Conservation (phyloP, 2,329 filamentous ascomycete genomes). For the Metarhizium humberi region DNA sequence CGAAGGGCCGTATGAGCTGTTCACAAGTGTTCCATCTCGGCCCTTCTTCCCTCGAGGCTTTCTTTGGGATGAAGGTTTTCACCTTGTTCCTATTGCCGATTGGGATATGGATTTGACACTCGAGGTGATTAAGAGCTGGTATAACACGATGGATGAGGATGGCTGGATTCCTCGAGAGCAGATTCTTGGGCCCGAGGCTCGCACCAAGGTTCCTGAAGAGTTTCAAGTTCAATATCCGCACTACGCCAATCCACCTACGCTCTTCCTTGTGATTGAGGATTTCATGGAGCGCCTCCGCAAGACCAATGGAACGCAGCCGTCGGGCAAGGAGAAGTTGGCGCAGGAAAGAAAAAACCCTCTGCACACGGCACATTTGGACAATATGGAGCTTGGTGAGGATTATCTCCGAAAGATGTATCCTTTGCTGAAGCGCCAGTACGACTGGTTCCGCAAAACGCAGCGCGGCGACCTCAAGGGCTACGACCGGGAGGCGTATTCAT, state of each 20-base stretch:
- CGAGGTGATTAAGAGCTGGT: constrained; percentile 92
- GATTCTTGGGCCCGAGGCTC: constrained; percentile 83
- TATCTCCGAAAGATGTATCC: constrained; percentile 77
- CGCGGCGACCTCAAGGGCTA: constrained; percentile 83
- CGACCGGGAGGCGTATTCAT: constrained; percentile 78
- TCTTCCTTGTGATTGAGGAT: constrained; percentile 79
- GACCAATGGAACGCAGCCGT: constrained; percentile 36
- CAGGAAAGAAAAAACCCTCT: constrained; percentile 31
- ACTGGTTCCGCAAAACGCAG: constrained; percentile 93
- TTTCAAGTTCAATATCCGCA: constrained; percentile 96
- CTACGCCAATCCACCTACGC: constrained; percentile 91
- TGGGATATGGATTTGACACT: constrained; percentile 86
- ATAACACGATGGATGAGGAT: constrained; percentile 89
- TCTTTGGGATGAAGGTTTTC: constrained; percentile 97
- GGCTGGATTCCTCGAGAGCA: constrained; percentile 97
- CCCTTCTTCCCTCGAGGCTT: constrained; percentile 97
- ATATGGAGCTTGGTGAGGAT: constrained; percentile 55
- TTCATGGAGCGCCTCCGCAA: constrained; percentile 71
- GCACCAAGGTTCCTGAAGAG: constrained; percentile 86
- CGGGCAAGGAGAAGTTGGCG: constrained; percentile 33
- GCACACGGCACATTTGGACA: constrained; percentile 57
- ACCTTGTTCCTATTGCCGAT: constrained; percentile 80
- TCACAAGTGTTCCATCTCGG: constrained; percentile 82
- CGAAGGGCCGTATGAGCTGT: constrained; percentile 81
- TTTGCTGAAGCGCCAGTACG: constrained; percentile 77